Base-by-base conservation (phyloP, 2,329 filamentous ascomycete genomes). In the Hypoxylon sp. region DNA sequence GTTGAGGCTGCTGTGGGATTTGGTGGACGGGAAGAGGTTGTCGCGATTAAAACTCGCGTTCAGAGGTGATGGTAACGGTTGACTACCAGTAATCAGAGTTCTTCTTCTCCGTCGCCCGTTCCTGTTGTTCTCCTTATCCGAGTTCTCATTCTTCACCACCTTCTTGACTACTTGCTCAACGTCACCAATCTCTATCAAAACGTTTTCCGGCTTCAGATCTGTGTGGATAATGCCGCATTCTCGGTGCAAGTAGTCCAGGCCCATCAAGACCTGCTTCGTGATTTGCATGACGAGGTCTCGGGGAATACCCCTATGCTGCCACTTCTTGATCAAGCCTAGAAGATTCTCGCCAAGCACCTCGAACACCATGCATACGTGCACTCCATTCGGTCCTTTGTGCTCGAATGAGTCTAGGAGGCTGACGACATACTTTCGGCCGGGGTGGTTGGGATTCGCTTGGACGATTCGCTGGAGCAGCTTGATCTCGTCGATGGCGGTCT, bases 151-250 rank as follows among this genome's bases (percentile, higher is more conserved):
- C 81, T 97, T 95, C 60, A 99, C 95, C 70, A 97, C 95, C 67
- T 93, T 94, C 82, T 97, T 95, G 64, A 99, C 96, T 69, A 98
- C 98, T 80, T 98, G 93, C 83, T 99, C 96, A 53, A 99, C 96
- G 75, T 99, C 96, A 72, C 96, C 96, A 77, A 99, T 98, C 82
- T 99, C 96, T 78, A 99, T 98, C 72, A 99, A 85, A 32, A 99
- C 96, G 77, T 99, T 99, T 79, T 99, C 96, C 51, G 96, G 96
- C 81, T 99, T 98, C 74, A 98, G 83, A 78, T 98, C 95, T 67
- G 96, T 98, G 81, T 99, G 96, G 77, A 99, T 98, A 82, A 99
- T 98, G 77, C 96, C 96, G 81, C 96, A 99, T 82, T 99, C 95
- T 75, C 96, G 90, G 80, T 99, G 96, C 41, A 99, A 87, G 79